Evolutionary conservation across 305 asterid species (phyloP), one percentile per base, ranked within the genome.

Genomic region (Striga hermonthica): DNA sequence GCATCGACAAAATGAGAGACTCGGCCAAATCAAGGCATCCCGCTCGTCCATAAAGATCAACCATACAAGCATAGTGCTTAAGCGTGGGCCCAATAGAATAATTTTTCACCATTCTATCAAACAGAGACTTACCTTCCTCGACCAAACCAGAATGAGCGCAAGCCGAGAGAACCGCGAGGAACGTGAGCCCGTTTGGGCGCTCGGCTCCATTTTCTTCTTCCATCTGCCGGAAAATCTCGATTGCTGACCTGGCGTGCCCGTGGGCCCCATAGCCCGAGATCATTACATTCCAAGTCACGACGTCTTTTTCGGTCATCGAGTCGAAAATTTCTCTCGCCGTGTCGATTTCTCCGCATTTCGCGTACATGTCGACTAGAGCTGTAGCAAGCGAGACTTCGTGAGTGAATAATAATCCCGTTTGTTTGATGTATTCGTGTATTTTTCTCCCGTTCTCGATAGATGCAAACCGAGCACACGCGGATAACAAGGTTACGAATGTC

Each of bases 51-150:
- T 87, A 78, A 44, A 88, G 86, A 82, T 90, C 96, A 1, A 86
- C 92, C 92, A 90, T 80, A 70, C 89, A 88, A 48, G 90, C 72
- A 79, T 80, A 90, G 78, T 88, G 96, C 83, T 88, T 84, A 68
- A 86, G n/a, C 43, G 80, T 74, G 34, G 95, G 97, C 39, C 7
- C 35, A 48, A 88, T 22, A 48, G 79, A 77, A 76, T 75, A 80
- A 45, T 76, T 82, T 60, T 72, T 22, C 31, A 22, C 65, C 91
- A 90, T 85, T 78, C 62, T 79, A 6, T 60, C 35, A 62, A 87
- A 90, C 31, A 85, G 61, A 40, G 57, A 53, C 67, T 79, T 78
- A 11, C 83, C 95, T 77, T 88, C 93, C 31, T 86, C 80, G 14
- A 82, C 82, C 75, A 83, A 38, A 40, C 96, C 97, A 14, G 86